Base-by-base conservation (phyloP, 495 filamentous ascomycete genomes). In the Xylaria intraflava region DNA sequence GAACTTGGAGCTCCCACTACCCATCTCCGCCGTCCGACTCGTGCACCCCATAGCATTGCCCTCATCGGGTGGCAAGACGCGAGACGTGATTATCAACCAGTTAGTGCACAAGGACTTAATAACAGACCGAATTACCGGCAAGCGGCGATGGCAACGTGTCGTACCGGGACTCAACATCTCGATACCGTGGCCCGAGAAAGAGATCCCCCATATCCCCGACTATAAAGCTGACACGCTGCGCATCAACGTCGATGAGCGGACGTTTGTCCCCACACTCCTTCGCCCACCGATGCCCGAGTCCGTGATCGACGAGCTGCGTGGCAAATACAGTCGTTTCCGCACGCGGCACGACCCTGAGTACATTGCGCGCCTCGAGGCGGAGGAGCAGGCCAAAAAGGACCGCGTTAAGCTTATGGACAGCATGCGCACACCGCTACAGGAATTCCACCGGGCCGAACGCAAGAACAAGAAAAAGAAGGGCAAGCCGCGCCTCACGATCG, bases 271-370 rank as follows among this genome's bases (percentile, higher is more conserved):
- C 0, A 87, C 84, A 12, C 69, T 96, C 11, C 71, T 88, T 2
- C 66, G 74, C 11, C 76, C 86, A 16, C 92, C 92, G n/a, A 87
- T 96, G 76, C 89, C 93, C 23, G 67, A 72, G 41, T 73, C 65
- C 23, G 80, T 96, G 29, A 78, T 97, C 57, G 87, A 96, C 66
- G 92, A 97, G 75, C 75, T 96, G 65, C 78, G 93, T 56, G 86
- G 86, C 71, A 87, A 86, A 60, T 96, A 86, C 80, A 84, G 80
- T 55, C 82, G 79, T 56, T 95, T 89, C 83, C 80, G 92, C 57
- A 87, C 80, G 38, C 72, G 90, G 22, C 90, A 96, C 67, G 86
- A 90, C 33, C 71, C 72, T 50, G 79, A 82, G 61, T 88, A 83
- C 66, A 64, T 87, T 29, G 78, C 70, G 51, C 73, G 64, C 76